Percentiles rank a stretch among this genome's conserved stretches.
These are phyloP conservation scores for Amylocystis lapponica DNA, from an alignment of 768 basidiomycete genomes.

Conservation along the genomic window DNA sequence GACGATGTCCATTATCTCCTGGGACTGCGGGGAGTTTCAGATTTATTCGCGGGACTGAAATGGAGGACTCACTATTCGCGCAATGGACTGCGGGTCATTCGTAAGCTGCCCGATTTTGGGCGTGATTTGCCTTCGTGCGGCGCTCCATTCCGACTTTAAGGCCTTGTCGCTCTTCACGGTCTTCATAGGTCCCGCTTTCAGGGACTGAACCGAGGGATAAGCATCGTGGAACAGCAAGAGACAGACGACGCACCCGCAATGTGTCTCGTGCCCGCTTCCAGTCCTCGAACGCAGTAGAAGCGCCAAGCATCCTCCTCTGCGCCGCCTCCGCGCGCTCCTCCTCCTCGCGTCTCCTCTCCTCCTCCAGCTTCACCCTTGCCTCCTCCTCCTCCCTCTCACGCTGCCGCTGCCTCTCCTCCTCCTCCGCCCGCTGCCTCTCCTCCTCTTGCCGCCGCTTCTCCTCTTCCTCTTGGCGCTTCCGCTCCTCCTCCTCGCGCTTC, in stretches of 20 bases:
- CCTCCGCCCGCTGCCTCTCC: constrained; percentile 22
- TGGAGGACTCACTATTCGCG: constrained; percentile 50
- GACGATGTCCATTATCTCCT: constrained; percentile 39
- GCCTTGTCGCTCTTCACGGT: constrained; percentile 53
- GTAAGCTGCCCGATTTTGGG: constrained; percentile 88
- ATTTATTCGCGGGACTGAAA: constrained; percentile 5
- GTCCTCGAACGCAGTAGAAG: constrained; percentile 55
- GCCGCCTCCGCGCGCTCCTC: constrained; percentile 29
- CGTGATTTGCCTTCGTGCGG: constrained; percentile 69
- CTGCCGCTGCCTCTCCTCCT: constrained; percentile 18
- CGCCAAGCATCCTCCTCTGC: constrained; percentile 39
- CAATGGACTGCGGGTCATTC: constrained; percentile 55
- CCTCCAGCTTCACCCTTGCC: constrained; percentile 25
- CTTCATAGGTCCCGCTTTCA: constrained; percentile 63
- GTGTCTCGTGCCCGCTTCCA: constrained; percentile 53
- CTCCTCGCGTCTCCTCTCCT: constrained; percentile 31
- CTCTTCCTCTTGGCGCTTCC: constrained; percentile 27
- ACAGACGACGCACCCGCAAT: constrained; percentile 41
- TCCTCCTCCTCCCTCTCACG: constrained; percentile 15
- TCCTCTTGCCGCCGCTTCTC: constrained; percentile 20
- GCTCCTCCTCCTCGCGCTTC: constrained; percentile 43
- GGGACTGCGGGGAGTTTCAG: constrained; percentile 26
- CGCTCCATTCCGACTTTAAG: constrained; percentile 57
- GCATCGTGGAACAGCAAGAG: constrained; percentile 13
- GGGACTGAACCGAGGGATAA: constrained; percentile 32